Evolutionary conservation across 1,139 yeast genomes (phyloP).

Genomic region (Magnusiomyces magnusii): DNA sequence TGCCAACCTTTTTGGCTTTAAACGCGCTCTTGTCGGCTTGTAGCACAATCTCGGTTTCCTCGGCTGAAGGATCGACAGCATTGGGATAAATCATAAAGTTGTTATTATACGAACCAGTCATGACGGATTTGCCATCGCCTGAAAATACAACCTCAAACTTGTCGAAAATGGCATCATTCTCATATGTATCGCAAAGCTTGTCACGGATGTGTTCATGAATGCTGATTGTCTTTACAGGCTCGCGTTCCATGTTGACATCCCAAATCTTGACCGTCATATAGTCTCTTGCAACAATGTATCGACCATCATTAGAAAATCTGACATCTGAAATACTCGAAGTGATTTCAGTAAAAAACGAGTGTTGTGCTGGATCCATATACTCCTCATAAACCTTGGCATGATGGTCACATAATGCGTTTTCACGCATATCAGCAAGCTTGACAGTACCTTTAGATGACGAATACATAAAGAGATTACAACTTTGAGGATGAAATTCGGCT

Average conservation of each 20-base stretch:
- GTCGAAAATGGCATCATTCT: constrained; percentile 96
- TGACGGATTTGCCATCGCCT: constrained; percentile 86
- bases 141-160: constrained; percentile 94
- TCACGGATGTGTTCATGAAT: constrained; percentile 95
- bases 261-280: constrained; percentile 96
- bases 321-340: constrained; percentile 94
- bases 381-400: constrained; percentile 88
- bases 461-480: constrained; percentile 93
- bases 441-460: constrained; percentile 96
- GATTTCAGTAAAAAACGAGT: constrained; percentile 95
- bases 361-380: constrained; percentile 85
- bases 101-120: constrained; percentile 97
- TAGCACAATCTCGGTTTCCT: constrained; percentile 63
- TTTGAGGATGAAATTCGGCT: constrained; percentile 91
- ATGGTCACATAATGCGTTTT: constrained; percentile 86
- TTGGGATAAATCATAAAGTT: constrained; percentile 96
- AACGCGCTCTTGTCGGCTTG: constrained; percentile 99
- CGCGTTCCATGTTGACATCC: constrained; percentile 97
- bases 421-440: constrained; percentile 94
- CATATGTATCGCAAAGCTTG: constrained; percentile 93
- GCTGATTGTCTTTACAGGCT: constrained; percentile 88
- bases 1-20: constrained; percentile 60
- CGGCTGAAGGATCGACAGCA: constrained; percentile 44
- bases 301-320: constrained; percentile 84
- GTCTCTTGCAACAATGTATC: constrained; percentile 92